Percentiles rank a stretch among this genome's conserved stretches.
Conservation (phyloP, 768 basidiomycete genomes). For the Gautieria morchelliformis region DNA sequence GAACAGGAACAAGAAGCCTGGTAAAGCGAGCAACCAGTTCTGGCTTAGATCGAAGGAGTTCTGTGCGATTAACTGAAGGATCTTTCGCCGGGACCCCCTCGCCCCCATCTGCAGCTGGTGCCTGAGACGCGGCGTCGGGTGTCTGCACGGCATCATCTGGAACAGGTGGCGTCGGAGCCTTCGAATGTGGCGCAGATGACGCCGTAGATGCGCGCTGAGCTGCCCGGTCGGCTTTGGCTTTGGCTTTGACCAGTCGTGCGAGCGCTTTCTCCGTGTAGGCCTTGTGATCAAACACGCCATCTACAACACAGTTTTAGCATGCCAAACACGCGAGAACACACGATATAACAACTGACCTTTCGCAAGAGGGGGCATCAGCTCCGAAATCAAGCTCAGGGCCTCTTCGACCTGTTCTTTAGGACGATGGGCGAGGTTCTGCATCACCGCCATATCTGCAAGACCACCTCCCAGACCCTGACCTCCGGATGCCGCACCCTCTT, state of each 20-base stretch:
- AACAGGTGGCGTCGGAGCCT: conserved; percentile 19
- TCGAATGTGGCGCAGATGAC: conserved; percentile 17
- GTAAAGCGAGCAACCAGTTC: conserved; percentile 79
- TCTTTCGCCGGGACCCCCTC: conserved; percentile 31
- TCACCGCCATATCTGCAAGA: conserved; percentile 91
- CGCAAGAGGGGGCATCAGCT: conserved; percentile 86
- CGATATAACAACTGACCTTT: conserved; percentile 47
- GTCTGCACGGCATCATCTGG: conserved; percentile 13
- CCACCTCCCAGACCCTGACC: conserved; percentile 83
- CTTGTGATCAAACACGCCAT: conserved; percentile 93
- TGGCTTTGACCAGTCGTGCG: conserved; percentile 65
- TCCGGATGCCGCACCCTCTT: conserved; percentile 48
- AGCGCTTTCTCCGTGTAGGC: conserved; percentile 82
- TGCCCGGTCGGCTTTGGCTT: conserved; percentile 72
- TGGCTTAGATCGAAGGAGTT: conserved; percentile 65
- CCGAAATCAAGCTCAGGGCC: conserved; percentile 77
- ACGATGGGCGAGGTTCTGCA: conserved; percentile 93
- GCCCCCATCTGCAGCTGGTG: conserved; percentile 21
- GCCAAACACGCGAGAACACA: neutral
- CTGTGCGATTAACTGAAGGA: conserved; percentile 47
- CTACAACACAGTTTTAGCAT: conserved; percentile 29
- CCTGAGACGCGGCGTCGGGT: conserved; percentile 6
- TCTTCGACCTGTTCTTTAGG: conserved; percentile 98
- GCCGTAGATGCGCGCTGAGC: conserved; percentile 49
- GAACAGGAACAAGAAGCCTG: conserved; percentile 81